phyloP scores from a whole-genome alignment of 1,284 basidiomycete genomes.

The Ustilago esculenta region DNA sequence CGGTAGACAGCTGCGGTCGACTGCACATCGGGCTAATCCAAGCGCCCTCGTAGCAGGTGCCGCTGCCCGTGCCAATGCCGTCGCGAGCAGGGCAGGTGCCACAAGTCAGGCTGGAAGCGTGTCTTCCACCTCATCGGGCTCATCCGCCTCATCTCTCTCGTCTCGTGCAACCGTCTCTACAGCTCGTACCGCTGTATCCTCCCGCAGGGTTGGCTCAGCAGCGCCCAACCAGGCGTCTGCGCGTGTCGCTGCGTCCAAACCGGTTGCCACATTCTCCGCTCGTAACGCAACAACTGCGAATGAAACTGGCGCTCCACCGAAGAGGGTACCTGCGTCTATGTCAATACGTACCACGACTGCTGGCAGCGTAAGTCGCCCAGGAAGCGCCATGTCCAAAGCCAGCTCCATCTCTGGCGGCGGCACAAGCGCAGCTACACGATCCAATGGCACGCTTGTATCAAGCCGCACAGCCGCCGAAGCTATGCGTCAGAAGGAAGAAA shows the following conservation, averaged over 20 bases:
- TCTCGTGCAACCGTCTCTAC: conserved; percentile 33
- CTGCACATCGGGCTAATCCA: conserved; percentile 9
- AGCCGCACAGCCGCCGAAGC: conserved; percentile 36
- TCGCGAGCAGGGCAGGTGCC: conserved; percentile 26
- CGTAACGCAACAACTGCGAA: conserved; percentile 7
- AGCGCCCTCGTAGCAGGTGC: not conserved
- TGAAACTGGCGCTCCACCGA: conserved; percentile 7
- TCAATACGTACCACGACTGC: conserved; percentile 8
- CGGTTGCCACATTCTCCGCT: conserved; percentile 1
- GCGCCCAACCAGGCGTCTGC: conserved; percentile 14
- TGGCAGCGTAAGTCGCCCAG: conserved; percentile 27
- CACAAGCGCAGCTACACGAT: conserved; percentile 8
- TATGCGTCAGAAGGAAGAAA: conserved; percentile 37
- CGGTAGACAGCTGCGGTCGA: conserved; percentile 27
- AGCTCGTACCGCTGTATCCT: conserved; percentile 35
- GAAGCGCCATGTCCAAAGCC: conserved; percentile 44
- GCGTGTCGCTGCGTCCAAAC: conserved; percentile 10
- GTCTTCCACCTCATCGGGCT: conserved; percentile 35
- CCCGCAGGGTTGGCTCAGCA: conserved; percentile 13
- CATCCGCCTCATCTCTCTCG: conserved; percentile 27
- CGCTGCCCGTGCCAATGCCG: conserved; percentile 7
- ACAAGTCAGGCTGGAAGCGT: conserved; percentile 41
- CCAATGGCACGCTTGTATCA: conserved; percentile 19
- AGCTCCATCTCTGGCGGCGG: conserved; percentile 24
- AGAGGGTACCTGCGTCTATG: conserved; percentile 1